Conservation (phyloP, 1,139 yeast species). For the Suhomyces bokatorum region DNA sequence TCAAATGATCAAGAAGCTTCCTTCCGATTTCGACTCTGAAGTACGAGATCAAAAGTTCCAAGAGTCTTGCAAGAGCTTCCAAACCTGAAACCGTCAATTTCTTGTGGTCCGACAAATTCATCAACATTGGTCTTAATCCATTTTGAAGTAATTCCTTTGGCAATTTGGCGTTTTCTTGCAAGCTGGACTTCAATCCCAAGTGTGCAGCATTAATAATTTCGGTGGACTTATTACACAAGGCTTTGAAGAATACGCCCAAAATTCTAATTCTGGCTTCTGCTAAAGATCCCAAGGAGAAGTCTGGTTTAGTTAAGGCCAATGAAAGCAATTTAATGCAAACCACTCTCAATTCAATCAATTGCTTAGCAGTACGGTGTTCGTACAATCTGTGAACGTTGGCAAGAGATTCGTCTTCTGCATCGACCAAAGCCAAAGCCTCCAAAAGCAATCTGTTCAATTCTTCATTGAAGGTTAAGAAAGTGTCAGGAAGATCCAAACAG, state of each 20-base stretch:
- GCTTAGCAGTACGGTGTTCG: slow-evolving; percentile 87
- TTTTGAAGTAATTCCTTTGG: slow-evolving; percentile 93
- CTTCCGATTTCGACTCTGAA: slow-evolving; percentile 97
- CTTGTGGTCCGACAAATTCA: slow-evolving; percentile 92
- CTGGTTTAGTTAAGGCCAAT: slow-evolving; percentile 79
- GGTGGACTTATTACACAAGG: slow-evolving; percentile 80
- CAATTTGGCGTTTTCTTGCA: slow-evolving; percentile 81
- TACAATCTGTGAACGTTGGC: slow-evolving; percentile 83
- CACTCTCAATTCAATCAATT: slow-evolving; percentile 79
- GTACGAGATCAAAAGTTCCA: slow-evolving; percentile 85
- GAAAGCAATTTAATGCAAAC: slow-evolving; percentile 86
- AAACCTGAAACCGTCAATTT: slow-evolving; percentile 85
- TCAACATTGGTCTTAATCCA: slow-evolving; percentile 91
- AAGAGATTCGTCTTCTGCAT: slow-evolving; percentile 95
- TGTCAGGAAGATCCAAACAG: slow-evolving; percentile 76
- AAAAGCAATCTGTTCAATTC: slow-evolving; percentile 80
- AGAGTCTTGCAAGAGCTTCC: slow-evolving; percentile 83
- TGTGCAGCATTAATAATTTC: slow-evolving; percentile 94
- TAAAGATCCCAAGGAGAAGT: slow-evolving; percentile 72
- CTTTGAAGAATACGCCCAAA: slow-evolving; percentile 91
- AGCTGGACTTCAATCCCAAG: slow-evolving; percentile 77
- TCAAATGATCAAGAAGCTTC: slow-evolving; percentile 85
- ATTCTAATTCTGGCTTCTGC: slow-evolving; percentile 84
- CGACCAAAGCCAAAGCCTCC: slow-evolving; percentile 92
- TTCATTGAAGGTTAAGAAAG: slow-evolving; percentile 84